These are phyloP conservation scores for Mycena chlorophos DNA, from an alignment of 768 basidiomycete species.

Conservation along the genomic window DNA sequence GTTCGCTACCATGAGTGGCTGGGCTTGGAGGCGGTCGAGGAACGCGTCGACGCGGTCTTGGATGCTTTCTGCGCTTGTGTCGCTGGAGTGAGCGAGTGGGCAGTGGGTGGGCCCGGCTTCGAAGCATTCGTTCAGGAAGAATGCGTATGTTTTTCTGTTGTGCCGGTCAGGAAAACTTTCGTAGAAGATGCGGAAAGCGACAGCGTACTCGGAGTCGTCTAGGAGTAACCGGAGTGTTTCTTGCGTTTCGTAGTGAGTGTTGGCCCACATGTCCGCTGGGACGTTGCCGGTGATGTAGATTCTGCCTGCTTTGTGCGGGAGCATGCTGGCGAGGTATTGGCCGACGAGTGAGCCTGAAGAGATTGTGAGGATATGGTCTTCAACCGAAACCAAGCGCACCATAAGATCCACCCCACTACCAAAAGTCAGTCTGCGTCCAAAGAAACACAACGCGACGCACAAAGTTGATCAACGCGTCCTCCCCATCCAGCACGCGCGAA, in stretches of 20 bases:
- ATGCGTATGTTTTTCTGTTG: conserved; percentile 3
- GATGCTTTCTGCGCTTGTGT: conserved; percentile 6
- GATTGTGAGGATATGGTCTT: not conserved
- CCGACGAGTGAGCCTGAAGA: conserved; percentile 13
- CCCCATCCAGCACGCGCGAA: conserved; percentile 13
- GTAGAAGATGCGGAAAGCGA: not conserved
- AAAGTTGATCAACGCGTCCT: conserved; percentile 18
- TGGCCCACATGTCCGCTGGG: conserved; percentile 18
- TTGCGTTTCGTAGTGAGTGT: conserved; percentile 17
- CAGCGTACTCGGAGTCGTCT: conserved; percentile 13
- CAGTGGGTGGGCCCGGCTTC: conserved; percentile 12
- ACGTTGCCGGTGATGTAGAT: conserved; percentile 17
- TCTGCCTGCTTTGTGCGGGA: conserved; percentile 20
- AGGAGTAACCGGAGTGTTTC: conserved; percentile 14
- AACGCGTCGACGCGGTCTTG: conserved; percentile 16
- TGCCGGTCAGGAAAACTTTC: not conserved
- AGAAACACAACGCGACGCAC: not conserved
- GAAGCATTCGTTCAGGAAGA: conserved; percentile 18
- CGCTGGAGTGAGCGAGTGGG: not conserved
- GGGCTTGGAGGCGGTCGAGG: conserved; percentile 11
- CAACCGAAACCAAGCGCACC: not conserved
- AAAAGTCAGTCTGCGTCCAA: not conserved
- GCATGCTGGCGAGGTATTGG: conserved; percentile 21
- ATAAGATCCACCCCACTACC: conserved; percentile 8
- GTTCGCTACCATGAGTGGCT: conserved; percentile 13